These are phyloP conservation scores for Wickerhamomyces kurtzmanii DNA, from an alignment of 805 yeast genomes.

Conservation along the genomic window DNA sequence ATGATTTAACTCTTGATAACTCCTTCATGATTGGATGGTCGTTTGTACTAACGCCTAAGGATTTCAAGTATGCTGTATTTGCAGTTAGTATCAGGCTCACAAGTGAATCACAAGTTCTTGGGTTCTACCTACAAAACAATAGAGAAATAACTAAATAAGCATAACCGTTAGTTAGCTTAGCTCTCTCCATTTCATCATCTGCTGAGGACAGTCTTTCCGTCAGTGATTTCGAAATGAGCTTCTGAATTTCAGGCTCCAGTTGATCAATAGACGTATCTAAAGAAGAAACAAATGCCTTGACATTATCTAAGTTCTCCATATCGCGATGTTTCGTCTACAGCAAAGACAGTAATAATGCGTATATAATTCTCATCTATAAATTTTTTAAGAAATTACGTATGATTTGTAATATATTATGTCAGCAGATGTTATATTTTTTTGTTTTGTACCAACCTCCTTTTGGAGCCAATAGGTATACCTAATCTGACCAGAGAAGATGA, in stretches of 20 bases:
- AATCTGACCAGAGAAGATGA: too few species aligned
- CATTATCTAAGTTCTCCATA: constrained; percentile 38
- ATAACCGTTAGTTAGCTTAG: constrained; percentile 22
- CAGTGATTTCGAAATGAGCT: constrained; percentile 27
- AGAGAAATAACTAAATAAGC: constrained; percentile 48
- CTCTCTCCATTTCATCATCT: constrained; percentile 16
- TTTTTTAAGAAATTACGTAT: too few species aligned
- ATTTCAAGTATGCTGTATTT: constrained; percentile 38
- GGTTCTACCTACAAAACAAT: constrained; percentile 23
- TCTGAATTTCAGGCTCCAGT: constrained; percentile 24
- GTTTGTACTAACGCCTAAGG: constrained; percentile 46
- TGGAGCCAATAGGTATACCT: too few species aligned
- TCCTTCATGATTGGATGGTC: constrained; percentile 60
- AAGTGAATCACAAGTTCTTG: too few species aligned
- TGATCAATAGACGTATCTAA: constrained; percentile 26
- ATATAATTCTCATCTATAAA: too few species aligned
- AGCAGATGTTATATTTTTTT: too few species aligned
- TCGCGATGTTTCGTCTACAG: too few species aligned
- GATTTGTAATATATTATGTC: too few species aligned
- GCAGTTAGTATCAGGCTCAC: too few species aligned
- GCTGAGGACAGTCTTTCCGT: constrained; percentile 23
- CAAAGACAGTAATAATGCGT: too few species aligned
- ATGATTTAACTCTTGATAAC: constrained; percentile 54
- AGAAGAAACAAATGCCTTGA: constrained; percentile 27
- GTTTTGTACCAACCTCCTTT: too few species aligned